Base-by-base conservation (phyloP, 2,329 filamentous ascomycete genomes). In the Penicillium concentricum region DNA sequence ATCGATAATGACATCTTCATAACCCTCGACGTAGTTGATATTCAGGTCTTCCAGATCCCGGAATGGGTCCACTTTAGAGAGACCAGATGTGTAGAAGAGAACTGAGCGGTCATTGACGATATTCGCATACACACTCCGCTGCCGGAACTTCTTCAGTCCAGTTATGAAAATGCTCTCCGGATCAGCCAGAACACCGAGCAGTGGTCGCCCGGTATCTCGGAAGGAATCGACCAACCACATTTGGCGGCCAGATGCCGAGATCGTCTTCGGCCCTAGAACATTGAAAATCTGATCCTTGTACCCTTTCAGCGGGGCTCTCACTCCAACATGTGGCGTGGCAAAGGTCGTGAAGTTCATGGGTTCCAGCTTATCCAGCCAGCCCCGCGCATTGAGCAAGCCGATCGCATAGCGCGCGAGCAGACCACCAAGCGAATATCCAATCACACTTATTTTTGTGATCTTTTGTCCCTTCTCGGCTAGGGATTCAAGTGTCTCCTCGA, bases 331-430 rank as follows among this genome's bases (percentile, higher is more conserved):
- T 24, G 90, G 93, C 32, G 89, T 88, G 5, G 90, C 93, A 74
- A 97, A 97, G 1, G 92, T 96, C 2, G 89, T 91, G 75, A 97
- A 97, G 79, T 96, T 97, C 84, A 93, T 84, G 62, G 93, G 93
- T 69, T 91, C 82, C 26, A 97, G 81, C 56, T 82, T 82, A 55
- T 96, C 87, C 55, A 97, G 86, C 56, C 91, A 81, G 9, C 92
- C 91, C 67, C 89, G 90, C 53, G 90, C 87, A 66, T 92, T 85
- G 4, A 97, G 80, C 67, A 97, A 77, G 0, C 93, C 93, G 55
- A 96, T 83, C 2, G 90, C 89, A 77, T 96, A 97, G 58, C 93
- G 84, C 10, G 91, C 87, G 5, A 97, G 86, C 7, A 97, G 79
- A 0, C 93, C 93, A 44, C 93, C 93, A 1, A 97, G 81, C 0